A percentile compares a stretch with the other conserved stretches of the same genome.
Evolutionary conservation across 345 rosid genomes (phyloP).

Genomic region (Fremontodendron californicum): DNA sequence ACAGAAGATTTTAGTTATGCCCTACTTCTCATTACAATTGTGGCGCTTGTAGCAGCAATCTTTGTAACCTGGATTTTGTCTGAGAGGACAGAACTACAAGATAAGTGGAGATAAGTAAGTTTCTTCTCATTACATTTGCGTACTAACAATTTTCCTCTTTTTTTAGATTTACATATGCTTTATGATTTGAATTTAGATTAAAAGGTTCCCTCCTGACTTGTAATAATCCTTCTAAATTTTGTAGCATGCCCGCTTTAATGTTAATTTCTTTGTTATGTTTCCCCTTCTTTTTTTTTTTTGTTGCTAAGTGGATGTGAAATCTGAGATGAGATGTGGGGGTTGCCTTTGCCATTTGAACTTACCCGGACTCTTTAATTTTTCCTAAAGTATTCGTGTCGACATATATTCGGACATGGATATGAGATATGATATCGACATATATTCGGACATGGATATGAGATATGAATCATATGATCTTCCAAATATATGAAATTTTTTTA

Average conservation of each 20-base stretch:
- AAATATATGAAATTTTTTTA: too few species aligned
- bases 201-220: constrained; percentile 17
- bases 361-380: too few species aligned
- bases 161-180: not conserved
- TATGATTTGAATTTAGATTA: constrained; percentile 15
- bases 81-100: constrained; percentile 81
- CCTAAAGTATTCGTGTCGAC: too few species aligned
- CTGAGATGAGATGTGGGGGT: too few species aligned
- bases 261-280: constrained; percentile 7
- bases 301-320: too few species aligned
- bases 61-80: constrained; percentile 81
- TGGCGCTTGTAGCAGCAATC: constrained; percentile 77
- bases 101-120: constrained; percentile 73
- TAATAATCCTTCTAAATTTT: constrained; percentile 22
- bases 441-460: too few species aligned
- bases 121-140: constrained; percentile 13
- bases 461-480: too few species aligned
- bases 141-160: constrained; percentile 9
- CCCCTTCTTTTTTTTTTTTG: too few species aligned
- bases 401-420: too few species aligned
- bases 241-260: constrained; percentile 5
- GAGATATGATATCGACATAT: too few species aligned
- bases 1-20: constrained; percentile 96
- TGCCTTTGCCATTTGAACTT: too few species aligned
- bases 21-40: constrained; percentile 76